Evolutionary conservation across 495 filamentous ascomycete species (phyloP).

Genomic region (Talaromyces adpressus): DNA sequence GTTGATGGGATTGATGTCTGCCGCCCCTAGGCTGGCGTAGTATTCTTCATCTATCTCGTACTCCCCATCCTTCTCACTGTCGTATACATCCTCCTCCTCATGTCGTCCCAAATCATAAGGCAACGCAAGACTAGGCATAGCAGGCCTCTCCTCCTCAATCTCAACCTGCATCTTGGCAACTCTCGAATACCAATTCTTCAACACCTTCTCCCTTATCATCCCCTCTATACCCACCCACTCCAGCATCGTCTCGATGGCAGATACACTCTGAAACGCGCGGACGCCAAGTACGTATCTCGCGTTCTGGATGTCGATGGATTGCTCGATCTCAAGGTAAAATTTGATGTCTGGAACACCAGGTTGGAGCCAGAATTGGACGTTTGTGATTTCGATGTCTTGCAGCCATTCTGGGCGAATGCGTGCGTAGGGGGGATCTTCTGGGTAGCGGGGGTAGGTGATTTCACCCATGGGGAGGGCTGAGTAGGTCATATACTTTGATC

Average conservation of each 20-base stretch:
- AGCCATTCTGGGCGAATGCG: not conserved
- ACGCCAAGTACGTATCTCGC: not conserved
- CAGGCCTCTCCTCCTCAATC: not conserved
- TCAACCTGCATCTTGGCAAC: not conserved
- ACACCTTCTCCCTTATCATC: not conserved
- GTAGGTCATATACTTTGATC: not conserved
- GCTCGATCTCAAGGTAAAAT: not conserved
- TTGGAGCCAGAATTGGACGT: not conserved
- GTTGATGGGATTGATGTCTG: not conserved
- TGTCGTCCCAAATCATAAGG: not conserved
- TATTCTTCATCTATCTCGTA: not conserved
- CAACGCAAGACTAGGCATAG: not conserved
- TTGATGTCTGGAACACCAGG: not conserved
- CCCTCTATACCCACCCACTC: not conserved
- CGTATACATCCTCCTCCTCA: not conserved
- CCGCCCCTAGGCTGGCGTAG: not conserved
- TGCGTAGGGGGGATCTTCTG: not conserved
- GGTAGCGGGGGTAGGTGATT: not conserved
- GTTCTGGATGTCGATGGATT: not conserved
- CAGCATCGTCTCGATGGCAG: not conserved
- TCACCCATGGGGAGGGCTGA: not conserved
- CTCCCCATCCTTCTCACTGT: not conserved
- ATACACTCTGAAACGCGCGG: not conserved
- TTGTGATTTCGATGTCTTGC: not conserved
- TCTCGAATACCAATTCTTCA: not conserved